Evolutionary conservation across 371 early-diverging fungal genomes (phyloP).

Genomic region (Lichtheimia ramosa): DNA sequence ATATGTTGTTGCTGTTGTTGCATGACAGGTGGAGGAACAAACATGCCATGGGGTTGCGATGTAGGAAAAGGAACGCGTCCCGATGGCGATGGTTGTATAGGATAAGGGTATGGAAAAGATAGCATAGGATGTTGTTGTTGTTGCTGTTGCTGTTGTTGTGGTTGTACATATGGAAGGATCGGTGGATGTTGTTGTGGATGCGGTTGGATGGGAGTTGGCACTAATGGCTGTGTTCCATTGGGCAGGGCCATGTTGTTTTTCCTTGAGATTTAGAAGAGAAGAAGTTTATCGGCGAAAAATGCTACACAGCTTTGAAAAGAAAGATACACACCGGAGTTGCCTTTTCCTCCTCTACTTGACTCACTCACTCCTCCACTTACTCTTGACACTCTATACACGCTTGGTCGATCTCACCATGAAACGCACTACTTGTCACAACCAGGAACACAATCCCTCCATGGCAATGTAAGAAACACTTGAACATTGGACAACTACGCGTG

Average conservation of each 20-base stretch:
- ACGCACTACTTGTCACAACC: neutral
- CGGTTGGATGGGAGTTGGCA: neutral
- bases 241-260: neutral
- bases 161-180: neutral
- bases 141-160: conserved; percentile 1
- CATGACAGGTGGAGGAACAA: conserved; percentile 2
- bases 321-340: too few species aligned
- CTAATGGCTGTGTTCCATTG: neutral
- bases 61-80: conserved; percentile 7
- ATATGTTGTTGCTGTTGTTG: conserved; percentile 14
- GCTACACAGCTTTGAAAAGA: too few species aligned
- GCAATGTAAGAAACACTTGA: too few species aligned
- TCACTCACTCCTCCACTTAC: too few species aligned
- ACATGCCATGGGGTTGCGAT: neutral
- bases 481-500: too few species aligned
- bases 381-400: too few species aligned
- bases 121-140: conserved; percentile 5
- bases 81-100: conserved; percentile 2
- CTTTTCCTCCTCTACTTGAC: too few species aligned
- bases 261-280: too few species aligned
- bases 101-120: conserved; percentile 1
- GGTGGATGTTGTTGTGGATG: neutral
- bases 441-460: too few species aligned
- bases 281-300: too few species aligned
- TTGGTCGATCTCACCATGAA: neutral